A percentile compares a stretch with the other conserved stretches of the same genome.
Conservation (phyloP, 2,329 filamentous ascomycete genomes). For the Chrysosporium keratinophilum region DNA sequence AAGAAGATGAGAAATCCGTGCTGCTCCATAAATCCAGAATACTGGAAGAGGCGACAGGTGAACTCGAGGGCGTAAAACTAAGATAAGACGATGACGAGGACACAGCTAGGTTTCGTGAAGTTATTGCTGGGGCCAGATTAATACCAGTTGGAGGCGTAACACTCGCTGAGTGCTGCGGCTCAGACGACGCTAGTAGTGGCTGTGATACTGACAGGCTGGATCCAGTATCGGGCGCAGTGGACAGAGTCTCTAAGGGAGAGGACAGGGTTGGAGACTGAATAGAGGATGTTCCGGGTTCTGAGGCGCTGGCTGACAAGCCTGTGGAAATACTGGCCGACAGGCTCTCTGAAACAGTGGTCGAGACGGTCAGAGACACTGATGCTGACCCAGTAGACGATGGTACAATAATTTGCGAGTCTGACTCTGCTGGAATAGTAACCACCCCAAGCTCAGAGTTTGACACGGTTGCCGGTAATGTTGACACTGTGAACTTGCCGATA, state of each 20-base stretch:
- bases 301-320: neutral
- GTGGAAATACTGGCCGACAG: too few relatives aligned
- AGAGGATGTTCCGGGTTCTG: neutral
- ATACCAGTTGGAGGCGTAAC: neutral
- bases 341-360: neutral
- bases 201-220: neutral
- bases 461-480: slow-evolving; percentile 20
- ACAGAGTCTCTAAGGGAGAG: neutral
- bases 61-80: neutral
- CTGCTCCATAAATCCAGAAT: neutral
- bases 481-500: slow-evolving; percentile 18
- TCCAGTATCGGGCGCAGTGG: neutral
- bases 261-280: neutral
- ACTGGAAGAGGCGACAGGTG: neutral
- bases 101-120: neutral
- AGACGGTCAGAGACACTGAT: neutral
- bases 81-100: neutral
- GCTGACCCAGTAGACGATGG: neutral
- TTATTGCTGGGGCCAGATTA: neutral
- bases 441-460: slow-evolving; percentile 19
- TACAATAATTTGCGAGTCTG: slow-evolving; percentile 12
- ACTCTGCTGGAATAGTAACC: slow-evolving; percentile 20
- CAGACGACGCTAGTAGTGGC: neutral
- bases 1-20: neutral
- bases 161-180: neutral